Evolutionary conservation across 208 protist genomes (phyloP).

Genomic region (Endotrypanum monterogeii): DNA sequence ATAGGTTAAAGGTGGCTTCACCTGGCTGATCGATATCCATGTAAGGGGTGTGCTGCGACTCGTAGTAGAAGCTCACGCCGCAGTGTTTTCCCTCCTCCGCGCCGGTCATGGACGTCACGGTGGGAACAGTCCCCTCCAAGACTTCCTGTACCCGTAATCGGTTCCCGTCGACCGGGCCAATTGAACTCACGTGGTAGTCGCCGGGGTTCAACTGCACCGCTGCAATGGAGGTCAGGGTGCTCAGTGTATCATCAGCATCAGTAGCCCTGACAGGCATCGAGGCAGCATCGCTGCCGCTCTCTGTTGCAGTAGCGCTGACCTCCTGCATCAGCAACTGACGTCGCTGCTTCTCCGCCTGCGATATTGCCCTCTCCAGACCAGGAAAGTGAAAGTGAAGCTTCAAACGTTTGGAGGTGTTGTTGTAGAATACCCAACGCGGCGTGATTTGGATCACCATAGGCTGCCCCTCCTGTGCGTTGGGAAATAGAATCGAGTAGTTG

Average conservation of each 20-base stretch:
- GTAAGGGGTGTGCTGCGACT: constrained; percentile 57
- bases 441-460: constrained; percentile 72
- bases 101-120: constrained; percentile 36
- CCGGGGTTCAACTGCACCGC: constrained; percentile 60
- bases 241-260: constrained; percentile 29
- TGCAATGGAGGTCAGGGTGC: constrained; percentile 39
- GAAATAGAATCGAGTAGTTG: constrained; percentile 79
- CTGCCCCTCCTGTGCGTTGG: constrained; percentile 61
- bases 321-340: constrained; percentile 20
- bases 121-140: constrained; percentile 61
- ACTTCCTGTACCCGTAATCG: constrained; percentile 56
- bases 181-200: constrained; percentile 80
- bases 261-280: background rate
- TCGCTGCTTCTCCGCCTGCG: constrained; percentile 26
- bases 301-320: background rate
- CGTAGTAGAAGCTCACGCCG: constrained; percentile 57
- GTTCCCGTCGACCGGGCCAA: constrained; percentile 69
- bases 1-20: constrained; percentile 74
- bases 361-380: constrained; percentile 27
- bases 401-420: constrained; percentile 66
- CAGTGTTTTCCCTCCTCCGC: constrained; percentile 34
- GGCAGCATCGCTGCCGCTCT: background rate
- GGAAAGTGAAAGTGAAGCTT: constrained; percentile 61
- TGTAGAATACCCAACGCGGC: constrained; percentile 78
- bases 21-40: constrained; percentile 65